Evolutionary conservation across 768 basidiomycete species (phyloP), one percentile per base, ranked within the genome.

Genomic region (Hysterangium stoloniferum): DNA sequence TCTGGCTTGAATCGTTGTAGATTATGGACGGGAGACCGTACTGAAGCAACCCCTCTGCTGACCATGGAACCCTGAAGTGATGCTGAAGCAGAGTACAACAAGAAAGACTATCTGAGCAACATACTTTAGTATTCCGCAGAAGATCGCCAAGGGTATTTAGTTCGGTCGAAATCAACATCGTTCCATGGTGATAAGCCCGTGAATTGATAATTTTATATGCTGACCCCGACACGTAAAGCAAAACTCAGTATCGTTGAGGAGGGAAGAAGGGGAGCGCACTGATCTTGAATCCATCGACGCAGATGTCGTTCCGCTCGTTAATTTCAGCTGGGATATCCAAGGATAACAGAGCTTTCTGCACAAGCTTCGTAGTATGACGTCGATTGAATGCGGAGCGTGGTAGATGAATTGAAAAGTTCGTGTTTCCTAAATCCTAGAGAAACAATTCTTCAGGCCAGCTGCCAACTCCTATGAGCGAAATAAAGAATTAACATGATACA

Each of bases 151-250:
- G 69, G 5, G 77, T 73, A 29, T 76, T 71, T 25, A 97, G 74
- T 40, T 74, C 68, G 3, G 92, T 91, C 6, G 88, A 84, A 19
- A 98, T 86, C 24, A 99, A 78, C 96, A 99, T 99, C 13, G 96
- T 99, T 0, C 96, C 96, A 58, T 99, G 96, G 59, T 98, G 95
- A 67, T 97, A 98, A 6, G 93, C 92, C 25, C 96, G 75, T 46
- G 80, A 79, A 57, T 81, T 86, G 37, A 86, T 84, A 49, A 99
- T 88, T 68, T 96, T 97, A 70, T 96, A 99, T 9, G 96, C 96
- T 7, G 93, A 97, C 35, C 96, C 96, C 41, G 95, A 98, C 54
- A 97, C 84, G 91, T 98, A 63, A 52, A 56, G 41, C 40, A 49
- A 38, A 27, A 20, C 37, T 59, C 17, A 56, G 46, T 28, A 45